Evolutionary conservation across 805 yeast genomes (phyloP), one percentile per base, ranked within the genome.

Genomic region (Ogataea ganodermae): DNA sequence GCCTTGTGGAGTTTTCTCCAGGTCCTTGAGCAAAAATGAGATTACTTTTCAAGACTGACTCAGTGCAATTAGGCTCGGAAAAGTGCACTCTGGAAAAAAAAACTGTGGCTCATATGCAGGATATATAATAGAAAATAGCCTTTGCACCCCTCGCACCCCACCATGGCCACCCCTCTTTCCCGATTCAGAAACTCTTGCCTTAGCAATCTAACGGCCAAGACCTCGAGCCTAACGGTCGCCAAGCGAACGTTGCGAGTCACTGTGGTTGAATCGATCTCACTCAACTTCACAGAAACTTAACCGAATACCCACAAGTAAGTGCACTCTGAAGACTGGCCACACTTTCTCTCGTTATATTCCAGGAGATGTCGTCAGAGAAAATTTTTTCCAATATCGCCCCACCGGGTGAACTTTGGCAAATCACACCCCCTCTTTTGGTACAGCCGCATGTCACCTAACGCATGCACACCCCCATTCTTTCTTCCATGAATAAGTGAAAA

Each of bases 31-130:
- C n/a, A n/a, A n/a, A n/a, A n/a, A n/a, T n/a, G n/a, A n/a, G n/a
- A n/a, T n/a, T n/a, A n/a, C n/a, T n/a, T n/a, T n/a, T n/a, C n/a
- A n/a, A n/a, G n/a, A n/a, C 14, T 27, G 12, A 10, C 13, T 10
- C 13, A n/a, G 13, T 27, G 5, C 4, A 8, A 27, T 27, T 9
- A 27, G 30, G 12, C 14, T 27, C 12, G 12, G 14, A 9, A n/a
- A 16, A n/a, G 33, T 8, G 3, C 28, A 21, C 24, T 18, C 17
- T 33, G n/a, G 24, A 24, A n/a, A 3, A 22, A 3, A 26, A 35
- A 38, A 38, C 42, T 38, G 42, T 38, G 42, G 42, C 42, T 38
- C 4, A 16, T 20, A 36, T 36, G 40, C 40, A 23, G 28, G 40
- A 20, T 23, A 18, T 23, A 18, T 13, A 5, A 8, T 18, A 3